phyloP scores from a whole-genome alignment of 129 eudicot species.

The Arctium lappa region DNA sequence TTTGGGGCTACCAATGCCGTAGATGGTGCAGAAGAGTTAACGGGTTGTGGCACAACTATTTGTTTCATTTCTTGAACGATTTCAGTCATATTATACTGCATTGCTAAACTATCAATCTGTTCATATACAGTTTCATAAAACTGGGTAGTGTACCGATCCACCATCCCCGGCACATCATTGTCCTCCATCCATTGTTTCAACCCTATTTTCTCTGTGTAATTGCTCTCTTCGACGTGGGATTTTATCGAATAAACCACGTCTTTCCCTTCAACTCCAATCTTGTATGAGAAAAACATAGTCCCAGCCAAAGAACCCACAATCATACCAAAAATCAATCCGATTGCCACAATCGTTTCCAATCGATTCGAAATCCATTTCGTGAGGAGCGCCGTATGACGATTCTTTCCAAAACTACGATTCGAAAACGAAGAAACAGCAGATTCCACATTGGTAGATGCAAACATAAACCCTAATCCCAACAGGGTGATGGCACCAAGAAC shows the following conservation, averaged over 20 bases:
- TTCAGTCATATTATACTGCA: slow-evolving; percentile 87
- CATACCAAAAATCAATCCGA: slow-evolving; percentile 76
- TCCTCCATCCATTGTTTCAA: slow-evolving; percentile 90
- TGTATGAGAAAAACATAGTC: slow-evolving; percentile 68
- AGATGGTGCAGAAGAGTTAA: slow-evolving; percentile 41
- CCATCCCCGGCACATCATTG: slow-evolving; percentile 84
- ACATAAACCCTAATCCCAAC: slow-evolving; percentile 71
- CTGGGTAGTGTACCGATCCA: slow-evolving; percentile 65
- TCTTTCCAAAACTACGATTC: slow-evolving; percentile 49
- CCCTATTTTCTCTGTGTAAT: slow-evolving; percentile 82
- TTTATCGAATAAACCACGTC: slow-evolving; percentile 81
- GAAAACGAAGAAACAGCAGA: slow-evolving; percentile 60
- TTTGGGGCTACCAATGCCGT: slow-evolving; percentile 53
- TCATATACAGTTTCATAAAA: slow-evolving; percentile 72
- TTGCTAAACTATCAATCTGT: slow-evolving; percentile 76
- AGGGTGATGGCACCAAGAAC: slow-evolving; percentile 51
- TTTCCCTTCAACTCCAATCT: slow-evolving; percentile 87
- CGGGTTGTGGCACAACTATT: slow-evolving; percentile 21
- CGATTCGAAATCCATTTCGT: slow-evolving; percentile 63
- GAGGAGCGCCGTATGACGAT: slow-evolving; percentile 44
- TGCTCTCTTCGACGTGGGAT: slow-evolving; percentile 70
- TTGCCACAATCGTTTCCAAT: slow-evolving; percentile 76
- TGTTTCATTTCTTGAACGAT: slow-evolving; percentile 62
- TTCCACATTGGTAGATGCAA: slow-evolving; percentile 54
- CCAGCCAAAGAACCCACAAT: slow-evolving; percentile 69